Evolutionary conservation across 2,329 filamentous ascomycete genomes (phyloP).

Genomic region (Phialophora macrospora): DNA sequence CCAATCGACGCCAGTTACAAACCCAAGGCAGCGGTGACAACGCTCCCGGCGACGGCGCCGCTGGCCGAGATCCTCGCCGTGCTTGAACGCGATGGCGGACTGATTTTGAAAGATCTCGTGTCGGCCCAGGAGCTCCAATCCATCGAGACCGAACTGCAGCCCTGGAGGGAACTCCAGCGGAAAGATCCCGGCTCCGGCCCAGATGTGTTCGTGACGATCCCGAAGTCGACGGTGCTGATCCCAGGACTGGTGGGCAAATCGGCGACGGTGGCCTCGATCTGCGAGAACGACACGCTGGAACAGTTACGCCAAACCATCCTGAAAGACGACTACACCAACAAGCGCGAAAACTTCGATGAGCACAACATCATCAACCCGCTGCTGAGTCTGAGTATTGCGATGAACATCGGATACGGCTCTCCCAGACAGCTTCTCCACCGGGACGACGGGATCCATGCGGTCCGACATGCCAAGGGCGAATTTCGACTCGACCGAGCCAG

Average conservation of each 20-base stretch:
- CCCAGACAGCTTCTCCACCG: too few relatives aligned
- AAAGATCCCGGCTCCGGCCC: not conserved
- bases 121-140: not conserved
- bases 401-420: too few relatives aligned
- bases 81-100: not conserved
- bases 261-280: too few relatives aligned
- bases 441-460: not conserved
- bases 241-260: not conserved
- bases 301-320: too few relatives aligned
- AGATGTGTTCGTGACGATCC: not conserved
- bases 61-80: not conserved
- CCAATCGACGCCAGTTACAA: not conserved
- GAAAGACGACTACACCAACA: too few relatives aligned
- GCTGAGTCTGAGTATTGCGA: too few relatives aligned
- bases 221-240: not conserved
- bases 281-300: too few relatives aligned
- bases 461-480: constrained; percentile 9
- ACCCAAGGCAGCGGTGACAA: not conserved
- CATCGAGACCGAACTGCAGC: not conserved
- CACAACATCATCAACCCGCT: too few relatives aligned
- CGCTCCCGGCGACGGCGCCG: not conserved
- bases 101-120: not conserved
- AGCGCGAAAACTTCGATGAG: too few relatives aligned
- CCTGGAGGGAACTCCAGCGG: not conserved
- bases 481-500: constrained; percentile 11